Evolutionary conservation across 192 early-diverging fungal species (phyloP).

Genomic region (Thamnidium elegans): DNA sequence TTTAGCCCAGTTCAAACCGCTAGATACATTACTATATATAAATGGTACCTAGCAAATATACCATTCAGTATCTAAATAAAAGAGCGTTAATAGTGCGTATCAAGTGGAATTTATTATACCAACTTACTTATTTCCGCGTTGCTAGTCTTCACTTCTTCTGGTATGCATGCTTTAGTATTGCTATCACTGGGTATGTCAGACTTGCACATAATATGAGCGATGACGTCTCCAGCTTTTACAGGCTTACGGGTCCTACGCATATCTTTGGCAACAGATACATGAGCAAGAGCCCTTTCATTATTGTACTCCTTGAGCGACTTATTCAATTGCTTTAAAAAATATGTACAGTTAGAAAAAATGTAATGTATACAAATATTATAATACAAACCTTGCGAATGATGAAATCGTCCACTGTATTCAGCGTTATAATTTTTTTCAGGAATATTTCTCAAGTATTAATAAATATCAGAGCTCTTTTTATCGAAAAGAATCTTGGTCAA

Average conservation of each 20-base stretch:
- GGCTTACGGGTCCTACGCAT: constrained; percentile 65
- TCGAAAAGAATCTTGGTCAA: constrained; percentile 54
- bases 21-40: too few species aligned
- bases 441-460: constrained; percentile 68
- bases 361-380: background rate
- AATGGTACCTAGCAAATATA: too few species aligned
- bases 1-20: too few species aligned
- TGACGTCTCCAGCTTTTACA: constrained; percentile 77
- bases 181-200: constrained; percentile 35
- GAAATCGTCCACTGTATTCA: constrained; percentile 75
- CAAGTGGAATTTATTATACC: background rate
- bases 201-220: constrained; percentile 88
- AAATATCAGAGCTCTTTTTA: constrained; percentile 65
- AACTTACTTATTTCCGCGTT: constrained; percentile 43
- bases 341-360: background rate
- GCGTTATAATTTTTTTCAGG: constrained; percentile 66
- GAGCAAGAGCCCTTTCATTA: constrained; percentile 82
- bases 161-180: constrained; percentile 73
- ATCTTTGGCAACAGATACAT: constrained; percentile 87
- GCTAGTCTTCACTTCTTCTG: constrained; percentile 72
- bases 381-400: constrained; percentile 80
- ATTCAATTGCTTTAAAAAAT: constrained; percentile 63
- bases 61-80: constrained; percentile 72
- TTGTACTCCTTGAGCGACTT: constrained; percentile 89
- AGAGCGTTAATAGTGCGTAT: background rate